These are phyloP conservation scores for Crithidia sp. DNA, from an alignment of 208 protist genomes.

Conservation along the genomic window DNA sequence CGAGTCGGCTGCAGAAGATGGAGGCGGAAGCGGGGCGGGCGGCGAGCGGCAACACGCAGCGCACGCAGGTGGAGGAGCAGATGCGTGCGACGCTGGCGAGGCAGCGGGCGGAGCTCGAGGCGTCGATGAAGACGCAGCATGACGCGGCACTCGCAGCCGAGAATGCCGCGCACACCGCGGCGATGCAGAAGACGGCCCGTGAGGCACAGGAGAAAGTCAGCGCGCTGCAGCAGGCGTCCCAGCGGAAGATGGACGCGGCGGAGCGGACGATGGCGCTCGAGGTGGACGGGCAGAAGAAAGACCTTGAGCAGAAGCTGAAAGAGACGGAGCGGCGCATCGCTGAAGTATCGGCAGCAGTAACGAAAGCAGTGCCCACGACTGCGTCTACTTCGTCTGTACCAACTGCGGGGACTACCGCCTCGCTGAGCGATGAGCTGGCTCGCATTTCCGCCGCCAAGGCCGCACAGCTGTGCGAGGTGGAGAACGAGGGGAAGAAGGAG, in stretches of 20 bases:
- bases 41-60: conserved; percentile 34
- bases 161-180: conserved; percentile 11
- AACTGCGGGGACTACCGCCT: neutral
- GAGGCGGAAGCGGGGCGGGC: conserved; percentile 34
- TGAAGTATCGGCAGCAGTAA: conserved; percentile 2
- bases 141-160: conserved; percentile 6
- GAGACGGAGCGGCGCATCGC: conserved; percentile 21
- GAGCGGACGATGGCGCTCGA: conserved; percentile 31
- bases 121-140: conserved; percentile 14
- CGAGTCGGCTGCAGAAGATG: conserved; percentile 36
- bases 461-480: conserved; percentile 17
- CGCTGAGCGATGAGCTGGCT: conserved; percentile 25
- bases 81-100: conserved; percentile 18
- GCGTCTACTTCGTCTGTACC: neutral
- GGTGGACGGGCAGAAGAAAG: conserved; percentile 28
- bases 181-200: conserved; percentile 18
- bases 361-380: neutral
- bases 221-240: conserved; percentile 19
- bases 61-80: conserved; percentile 26
- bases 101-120: conserved; percentile 18
- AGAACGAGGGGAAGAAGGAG: conserved; percentile 23
- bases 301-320: conserved; percentile 34
- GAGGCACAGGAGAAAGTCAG: conserved; percentile 21
- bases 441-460: conserved; percentile 24
- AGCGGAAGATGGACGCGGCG: conserved; percentile 25